Evolutionary conservation across 2,329 filamentous ascomycete genomes (phyloP).

Genomic region (Xylaria sp.): DNA sequence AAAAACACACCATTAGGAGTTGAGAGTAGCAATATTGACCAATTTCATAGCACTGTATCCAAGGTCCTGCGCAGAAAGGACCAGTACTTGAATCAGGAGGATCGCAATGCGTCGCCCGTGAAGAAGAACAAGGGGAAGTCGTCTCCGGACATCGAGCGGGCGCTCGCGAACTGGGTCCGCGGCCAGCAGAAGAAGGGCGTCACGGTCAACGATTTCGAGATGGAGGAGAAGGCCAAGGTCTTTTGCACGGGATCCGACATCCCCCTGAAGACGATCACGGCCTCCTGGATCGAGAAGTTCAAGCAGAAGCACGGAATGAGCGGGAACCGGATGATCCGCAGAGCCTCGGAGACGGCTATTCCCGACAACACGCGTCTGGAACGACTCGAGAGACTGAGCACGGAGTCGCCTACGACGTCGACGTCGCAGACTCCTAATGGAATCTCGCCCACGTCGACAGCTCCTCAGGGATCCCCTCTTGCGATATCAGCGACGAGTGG

Average conservation of each 20-base stretch:
- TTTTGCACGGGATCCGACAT: constrained; percentile 72
- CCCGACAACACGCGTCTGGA: constrained; percentile 58
- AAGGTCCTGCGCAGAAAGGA: constrained; percentile 94
- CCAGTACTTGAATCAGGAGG: constrained; percentile 80
- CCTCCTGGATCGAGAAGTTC: constrained; percentile 88
- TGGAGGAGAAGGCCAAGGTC: constrained; percentile 75
- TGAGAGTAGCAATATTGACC: constrained; percentile 27
- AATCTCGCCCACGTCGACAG: constrained; percentile 69
- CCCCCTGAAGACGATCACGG: constrained; percentile 64
- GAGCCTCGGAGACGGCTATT: constrained; percentile 65
- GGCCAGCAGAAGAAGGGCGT: constrained; percentile 74
- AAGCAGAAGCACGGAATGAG: constrained; percentile 74
- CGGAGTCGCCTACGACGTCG: constrained; percentile 49
- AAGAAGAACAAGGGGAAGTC: constrained; percentile 80
- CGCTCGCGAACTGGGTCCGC: constrained; percentile 78
- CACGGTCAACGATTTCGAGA: constrained; percentile 70
- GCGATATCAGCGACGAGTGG: constrained; percentile 59
- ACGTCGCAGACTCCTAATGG: constrained; percentile 58
- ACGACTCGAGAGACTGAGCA: constrained; percentile 50
- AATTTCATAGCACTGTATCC: constrained; percentile 76
- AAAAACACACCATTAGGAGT: constrained; percentile 11
- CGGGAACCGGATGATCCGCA: constrained; percentile 47
- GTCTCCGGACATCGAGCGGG: constrained; percentile 82
- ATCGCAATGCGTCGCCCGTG: constrained; percentile 70
- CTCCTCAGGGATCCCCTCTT: constrained; percentile 58